A percentile compares a stretch with the other conserved stretches of the same genome.
phyloP scores from a whole-genome alignment of 2,329 filamentous ascomycete genomes.

The Claviceps africana region DNA sequence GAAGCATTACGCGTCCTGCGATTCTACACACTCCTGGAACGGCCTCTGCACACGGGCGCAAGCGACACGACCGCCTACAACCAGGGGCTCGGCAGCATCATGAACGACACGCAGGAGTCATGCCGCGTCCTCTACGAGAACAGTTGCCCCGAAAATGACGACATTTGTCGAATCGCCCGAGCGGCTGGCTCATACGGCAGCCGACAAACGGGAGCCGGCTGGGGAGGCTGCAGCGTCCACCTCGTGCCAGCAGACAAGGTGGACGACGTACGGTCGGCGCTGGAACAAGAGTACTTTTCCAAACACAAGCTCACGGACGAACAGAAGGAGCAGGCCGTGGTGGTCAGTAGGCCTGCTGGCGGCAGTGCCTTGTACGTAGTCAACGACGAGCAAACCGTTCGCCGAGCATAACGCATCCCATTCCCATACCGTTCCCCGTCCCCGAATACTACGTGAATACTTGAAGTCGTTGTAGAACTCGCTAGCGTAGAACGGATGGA shows the following conservation, averaged over 20 bases:
- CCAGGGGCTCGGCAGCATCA: conserved; percentile 58
- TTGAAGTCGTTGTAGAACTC: too few species aligned
- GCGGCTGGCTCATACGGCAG: conserved; percentile 71
- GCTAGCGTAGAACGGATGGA: too few species aligned
- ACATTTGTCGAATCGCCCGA: conserved; percentile 68
- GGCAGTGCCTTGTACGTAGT: conserved; percentile 46
- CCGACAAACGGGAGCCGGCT: conserved; percentile 81
- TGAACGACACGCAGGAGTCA: conserved; percentile 82
- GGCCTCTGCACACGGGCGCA: conserved; percentile 22
- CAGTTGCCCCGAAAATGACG: conserved; percentile 83
- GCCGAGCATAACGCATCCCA: neutral
- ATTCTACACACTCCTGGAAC: conserved; percentile 67
- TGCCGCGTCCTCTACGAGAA: conserved; percentile 84
- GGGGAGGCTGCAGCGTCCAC: conserved; percentile 94
- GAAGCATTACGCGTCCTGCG: conserved; percentile 76
- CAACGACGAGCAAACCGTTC: conserved; percentile 13
- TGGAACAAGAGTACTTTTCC: conserved; percentile 71
- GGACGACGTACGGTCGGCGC: conserved; percentile 58
- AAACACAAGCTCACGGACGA: conserved; percentile 52
- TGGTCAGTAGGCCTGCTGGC: conserved; percentile 76
- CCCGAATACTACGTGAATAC: too few species aligned
- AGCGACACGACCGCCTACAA: conserved; percentile 49
- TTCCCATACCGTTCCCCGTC: neutral
- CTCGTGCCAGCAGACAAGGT: conserved; percentile 76
- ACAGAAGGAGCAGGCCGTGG: conserved; percentile 64